phyloP scores from a whole-genome alignment of 2,329 filamentous ascomycete species.

The Xylariaceae sp. region DNA sequence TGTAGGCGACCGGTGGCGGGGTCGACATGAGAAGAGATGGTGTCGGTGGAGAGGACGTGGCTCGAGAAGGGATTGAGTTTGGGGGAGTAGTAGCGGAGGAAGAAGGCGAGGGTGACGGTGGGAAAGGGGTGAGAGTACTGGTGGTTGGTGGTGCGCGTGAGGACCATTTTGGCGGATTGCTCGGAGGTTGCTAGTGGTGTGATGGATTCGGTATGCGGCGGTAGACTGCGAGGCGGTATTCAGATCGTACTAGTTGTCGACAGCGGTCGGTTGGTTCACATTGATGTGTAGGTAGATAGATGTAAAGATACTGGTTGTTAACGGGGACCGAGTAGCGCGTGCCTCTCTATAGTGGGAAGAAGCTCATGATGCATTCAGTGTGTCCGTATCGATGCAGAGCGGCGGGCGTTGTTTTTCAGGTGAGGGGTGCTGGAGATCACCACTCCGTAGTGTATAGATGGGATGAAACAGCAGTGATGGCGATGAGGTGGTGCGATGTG shows the following conservation, averaged over 20 bases:
- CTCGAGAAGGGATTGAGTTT: conserved; percentile 74
- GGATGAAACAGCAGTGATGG: conserved; percentile 7
- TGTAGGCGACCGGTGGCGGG: conserved; percentile 70
- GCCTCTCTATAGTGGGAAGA: background rate
- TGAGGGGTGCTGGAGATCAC: conserved; percentile 23
- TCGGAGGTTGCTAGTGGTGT: background rate
- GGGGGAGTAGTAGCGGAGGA: conserved; percentile 75
- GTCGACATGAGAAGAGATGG: conserved; percentile 72
- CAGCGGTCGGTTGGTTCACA: background rate
- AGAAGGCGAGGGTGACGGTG: conserved; percentile 84
- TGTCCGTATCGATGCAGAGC: background rate
- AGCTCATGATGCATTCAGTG: conserved; percentile 9
- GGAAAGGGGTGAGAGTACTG: conserved; percentile 79
- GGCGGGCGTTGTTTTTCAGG: conserved; percentile 12
- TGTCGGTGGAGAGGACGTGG: conserved; percentile 81
- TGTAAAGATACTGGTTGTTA: background rate
- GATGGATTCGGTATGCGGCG: background rate
- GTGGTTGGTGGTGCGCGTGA: conserved; percentile 65
- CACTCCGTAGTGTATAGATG: conserved; percentile 16
- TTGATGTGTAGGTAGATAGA: background rate
- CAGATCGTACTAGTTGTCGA: background rate
- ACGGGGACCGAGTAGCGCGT: background rate
- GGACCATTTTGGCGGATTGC: conserved; percentile 49
- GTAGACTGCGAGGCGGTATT: background rate
- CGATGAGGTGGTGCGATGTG: background rate